Conservation (phyloP, 1,139 yeast genomes). For the Lodderomyces theae region DNA sequence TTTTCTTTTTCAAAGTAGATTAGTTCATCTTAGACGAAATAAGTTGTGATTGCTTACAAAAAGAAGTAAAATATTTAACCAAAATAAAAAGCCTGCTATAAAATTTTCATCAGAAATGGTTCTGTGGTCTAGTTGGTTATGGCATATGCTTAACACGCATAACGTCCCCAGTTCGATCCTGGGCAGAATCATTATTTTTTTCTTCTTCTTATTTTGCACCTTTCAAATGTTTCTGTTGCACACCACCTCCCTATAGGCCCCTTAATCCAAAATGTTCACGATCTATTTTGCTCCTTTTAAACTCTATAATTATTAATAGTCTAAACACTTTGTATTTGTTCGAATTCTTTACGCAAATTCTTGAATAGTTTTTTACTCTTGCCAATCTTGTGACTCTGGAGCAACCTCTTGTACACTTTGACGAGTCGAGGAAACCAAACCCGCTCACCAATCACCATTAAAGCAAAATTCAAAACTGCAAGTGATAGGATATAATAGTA, state of each 20-base stretch:
- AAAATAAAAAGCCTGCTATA: not conserved
- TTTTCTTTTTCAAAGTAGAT: no score
- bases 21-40: no score
- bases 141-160: constrained; percentile 99
- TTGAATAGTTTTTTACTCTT: constrained; percentile 42
- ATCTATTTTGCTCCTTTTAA: no score
- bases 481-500: constrained; percentile 47
- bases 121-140: constrained; percentile 96
- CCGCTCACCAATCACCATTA: constrained; percentile 46
- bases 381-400: constrained; percentile 19
- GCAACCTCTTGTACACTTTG: constrained; percentile 26
- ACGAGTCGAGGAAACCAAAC: constrained; percentile 31
- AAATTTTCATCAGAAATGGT: constrained; percentile 21
- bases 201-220: not conserved
- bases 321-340: constrained; percentile 14
- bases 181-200: constrained; percentile 75
- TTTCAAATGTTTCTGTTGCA: no score
- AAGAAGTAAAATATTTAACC: no score
- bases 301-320: no score
- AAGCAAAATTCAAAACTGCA: constrained; percentile 50
- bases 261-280: no score
- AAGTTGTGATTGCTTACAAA: no score
- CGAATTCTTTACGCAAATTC: constrained; percentile 29
- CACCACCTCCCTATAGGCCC: no score
- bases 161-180: constrained; percentile 99